Evolutionary conservation across 2,329 filamentous ascomycete genomes (phyloP).

Genomic region (Blumeriella jaapii): DNA sequence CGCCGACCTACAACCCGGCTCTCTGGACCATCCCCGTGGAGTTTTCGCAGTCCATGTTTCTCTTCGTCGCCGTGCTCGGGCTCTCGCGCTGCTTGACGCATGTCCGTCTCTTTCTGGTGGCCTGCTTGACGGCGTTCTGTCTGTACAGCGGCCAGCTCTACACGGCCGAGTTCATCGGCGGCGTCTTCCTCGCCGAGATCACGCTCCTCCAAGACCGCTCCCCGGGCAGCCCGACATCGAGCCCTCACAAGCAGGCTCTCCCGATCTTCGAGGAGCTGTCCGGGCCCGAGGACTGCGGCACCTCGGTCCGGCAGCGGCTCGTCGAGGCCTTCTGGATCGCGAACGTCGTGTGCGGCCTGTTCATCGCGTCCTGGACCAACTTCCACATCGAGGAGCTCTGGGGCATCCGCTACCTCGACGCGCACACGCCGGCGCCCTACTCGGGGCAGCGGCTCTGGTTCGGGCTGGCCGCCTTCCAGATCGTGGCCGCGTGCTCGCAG

Average conservation of each 20-base stretch:
- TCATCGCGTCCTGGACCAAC: slow-evolving; percentile 25
- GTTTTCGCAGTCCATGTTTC: slow-evolving; percentile 24
- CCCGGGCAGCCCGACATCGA: slow-evolving; percentile 13
- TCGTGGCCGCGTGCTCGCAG: slow-evolving; percentile 26
- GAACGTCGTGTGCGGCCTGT: slow-evolving; percentile 20
- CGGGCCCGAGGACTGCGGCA: background rate
- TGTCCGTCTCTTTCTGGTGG: slow-evolving; percentile 18
- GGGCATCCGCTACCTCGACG: slow-evolving; percentile 15
- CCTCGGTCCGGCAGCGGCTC: slow-evolving; percentile 5
- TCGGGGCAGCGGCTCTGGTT: slow-evolving; percentile 24
- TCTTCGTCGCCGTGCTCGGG: slow-evolving; percentile 22
- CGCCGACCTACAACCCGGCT: slow-evolving; percentile 22
- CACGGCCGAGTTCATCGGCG: slow-evolving; percentile 34
- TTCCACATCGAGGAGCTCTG: slow-evolving; percentile 17
- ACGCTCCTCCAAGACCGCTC: slow-evolving; percentile 28
- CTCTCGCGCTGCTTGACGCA: slow-evolving; percentile 18
- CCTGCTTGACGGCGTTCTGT: slow-evolving; percentile 18
- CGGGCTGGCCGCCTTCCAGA: slow-evolving; percentile 23
- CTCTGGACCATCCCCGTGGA: slow-evolving; percentile 27
- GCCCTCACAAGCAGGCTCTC: slow-evolving; percentile 11
- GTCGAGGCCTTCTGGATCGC: slow-evolving; percentile 20
- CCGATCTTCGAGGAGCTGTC: slow-evolving; percentile 14
- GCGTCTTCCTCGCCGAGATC: slow-evolving; percentile 35
- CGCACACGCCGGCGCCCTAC: slow-evolving; percentile 21
- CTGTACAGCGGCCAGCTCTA: slow-evolving; percentile 20